phyloP scores from a whole-genome alignment of 371 early-diverging fungal species.

The Mucor indicus region DNA sequence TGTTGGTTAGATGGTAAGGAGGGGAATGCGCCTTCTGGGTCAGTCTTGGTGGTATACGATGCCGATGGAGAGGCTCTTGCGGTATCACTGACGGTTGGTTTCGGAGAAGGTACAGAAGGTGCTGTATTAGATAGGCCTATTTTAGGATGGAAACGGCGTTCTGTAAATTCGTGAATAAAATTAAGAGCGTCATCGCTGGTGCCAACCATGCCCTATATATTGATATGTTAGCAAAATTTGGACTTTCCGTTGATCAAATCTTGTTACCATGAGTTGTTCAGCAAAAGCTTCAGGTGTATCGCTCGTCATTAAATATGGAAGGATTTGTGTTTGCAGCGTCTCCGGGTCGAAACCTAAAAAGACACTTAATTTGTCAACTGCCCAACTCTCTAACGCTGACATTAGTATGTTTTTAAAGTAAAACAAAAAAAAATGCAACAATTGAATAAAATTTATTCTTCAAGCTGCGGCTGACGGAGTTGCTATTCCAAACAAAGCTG shows the following conservation, averaged over 20 bases:
- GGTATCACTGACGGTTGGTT: background rate
- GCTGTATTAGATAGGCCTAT: too few species aligned
- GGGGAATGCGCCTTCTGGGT: conserved; percentile 15
- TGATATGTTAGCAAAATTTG: background rate
- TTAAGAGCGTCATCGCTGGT: conserved; percentile 20
- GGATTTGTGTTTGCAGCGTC: conserved; percentile 35
- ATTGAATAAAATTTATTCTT: too few species aligned
- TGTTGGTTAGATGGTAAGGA: conserved; percentile 24
- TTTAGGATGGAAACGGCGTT: conserved; percentile 25
- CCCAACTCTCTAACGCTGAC: conserved; percentile 47
- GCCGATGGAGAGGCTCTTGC: background rate
- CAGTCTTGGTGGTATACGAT: conserved; percentile 4
- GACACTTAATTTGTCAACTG: conserved; percentile 34
- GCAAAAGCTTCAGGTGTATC: conserved; percentile 31
- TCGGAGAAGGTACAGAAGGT: background rate
- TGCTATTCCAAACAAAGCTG: too few species aligned
- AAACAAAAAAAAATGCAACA: too few species aligned
- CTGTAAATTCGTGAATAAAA: conserved; percentile 36
- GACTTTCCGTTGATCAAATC: too few species aligned
- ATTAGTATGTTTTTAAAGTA: too few species aligned
- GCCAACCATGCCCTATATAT: conserved; percentile 36
- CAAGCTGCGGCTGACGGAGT: too few species aligned
- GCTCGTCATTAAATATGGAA: conserved; percentile 36
- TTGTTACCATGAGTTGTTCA: conserved; percentile 38
- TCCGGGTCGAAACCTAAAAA: conserved; percentile 49